Percentiles rank a stretch among this genome's conserved stretches.
These are phyloP conservation scores for Staphylotrichum tortipilum DNA, from an alignment of 495 filamentous ascomycete species.

Conservation along the genomic window DNA sequence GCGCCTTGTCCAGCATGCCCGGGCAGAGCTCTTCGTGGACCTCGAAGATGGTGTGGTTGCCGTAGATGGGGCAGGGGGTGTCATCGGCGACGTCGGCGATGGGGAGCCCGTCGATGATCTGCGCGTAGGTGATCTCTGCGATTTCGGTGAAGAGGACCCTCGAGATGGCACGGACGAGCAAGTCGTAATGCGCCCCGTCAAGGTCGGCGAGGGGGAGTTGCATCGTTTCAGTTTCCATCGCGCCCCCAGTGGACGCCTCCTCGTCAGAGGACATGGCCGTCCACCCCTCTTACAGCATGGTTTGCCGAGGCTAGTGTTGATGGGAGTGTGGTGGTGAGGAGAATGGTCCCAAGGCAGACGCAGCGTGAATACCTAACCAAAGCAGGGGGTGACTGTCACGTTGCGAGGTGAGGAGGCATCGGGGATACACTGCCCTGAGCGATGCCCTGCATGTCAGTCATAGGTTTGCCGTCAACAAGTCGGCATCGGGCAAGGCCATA, in stretches of 20 bases:
- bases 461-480: too few relatives aligned
- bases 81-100: slow-evolving; percentile 15
- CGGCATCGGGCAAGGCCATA: too few relatives aligned
- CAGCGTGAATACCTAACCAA: too few relatives aligned
- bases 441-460: too few relatives aligned
- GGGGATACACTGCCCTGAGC: too few relatives aligned
- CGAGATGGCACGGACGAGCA: slow-evolving; percentile 11
- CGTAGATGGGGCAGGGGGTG: background rate
- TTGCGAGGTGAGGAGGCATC: too few relatives aligned
- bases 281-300: too few relatives aligned
- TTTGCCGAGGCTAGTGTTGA: too few relatives aligned
- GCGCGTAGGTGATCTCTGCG: slow-evolving; percentile 24
- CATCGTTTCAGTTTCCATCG: background rate
- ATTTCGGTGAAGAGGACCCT: slow-evolving; percentile 14
- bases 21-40: slow-evolving; percentile 17
- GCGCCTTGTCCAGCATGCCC: slow-evolving; percentile 11
- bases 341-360: too few relatives aligned
- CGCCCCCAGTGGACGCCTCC: background rate
- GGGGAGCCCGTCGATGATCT: slow-evolving; percentile 29
- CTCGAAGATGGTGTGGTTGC: slow-evolving; percentile 9
- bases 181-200: slow-evolving; percentile 5
- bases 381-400: too few relatives aligned
- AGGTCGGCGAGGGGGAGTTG: slow-evolving; percentile 6
- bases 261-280: too few relatives aligned
- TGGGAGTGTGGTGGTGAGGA: too few relatives aligned